phyloP scores from a whole-genome alignment of 352 stramenopile species.

The Globisporangium spiculum region DNA sequence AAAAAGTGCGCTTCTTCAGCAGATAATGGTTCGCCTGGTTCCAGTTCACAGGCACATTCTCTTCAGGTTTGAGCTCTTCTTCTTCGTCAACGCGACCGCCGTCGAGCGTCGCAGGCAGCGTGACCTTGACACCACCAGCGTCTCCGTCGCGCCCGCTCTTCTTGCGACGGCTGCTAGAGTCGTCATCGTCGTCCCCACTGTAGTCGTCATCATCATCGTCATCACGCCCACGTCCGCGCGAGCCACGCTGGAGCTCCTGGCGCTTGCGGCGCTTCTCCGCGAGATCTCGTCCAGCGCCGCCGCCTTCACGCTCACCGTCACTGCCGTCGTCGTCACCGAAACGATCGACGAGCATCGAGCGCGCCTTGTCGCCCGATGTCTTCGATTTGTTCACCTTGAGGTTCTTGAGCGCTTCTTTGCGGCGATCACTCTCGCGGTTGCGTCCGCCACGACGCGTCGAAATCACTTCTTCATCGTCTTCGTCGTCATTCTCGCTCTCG shows the following conservation, averaged over 20 bases:
- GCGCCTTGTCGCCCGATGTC: conserved; percentile 43
- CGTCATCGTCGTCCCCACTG: conserved; percentile 27
- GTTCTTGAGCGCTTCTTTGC: conserved; percentile 78
- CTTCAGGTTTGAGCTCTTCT: conserved; percentile 42
- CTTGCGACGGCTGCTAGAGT: not conserved
- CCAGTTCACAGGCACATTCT: conserved; percentile 73
- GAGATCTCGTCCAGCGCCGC: conserved; percentile 44
- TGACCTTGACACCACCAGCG: conserved; percentile 18
- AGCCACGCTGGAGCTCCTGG: conserved; percentile 59
- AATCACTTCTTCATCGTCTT: conserved; percentile 44
- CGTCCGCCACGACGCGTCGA: conserved; percentile 53
- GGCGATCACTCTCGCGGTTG: conserved; percentile 62
- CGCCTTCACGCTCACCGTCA: conserved; percentile 32
- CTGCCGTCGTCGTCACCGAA: conserved; percentile 61
- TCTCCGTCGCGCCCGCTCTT: conserved; percentile 1
- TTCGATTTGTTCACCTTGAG: conserved; percentile 77
- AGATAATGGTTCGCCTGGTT: conserved; percentile 79
- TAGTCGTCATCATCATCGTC: conserved; percentile 46
- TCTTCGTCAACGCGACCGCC: conserved; percentile 40
- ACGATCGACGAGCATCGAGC: conserved; percentile 77
- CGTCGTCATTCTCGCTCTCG: conserved; percentile 35
- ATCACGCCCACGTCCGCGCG: conserved; percentile 23
- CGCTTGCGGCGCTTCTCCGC: conserved; percentile 75
- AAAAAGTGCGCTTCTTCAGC: conserved; percentile 66
- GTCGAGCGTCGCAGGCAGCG: conserved; percentile 33